These are phyloP conservation scores for Aspergillus sp. DNA, from an alignment of 2,329 filamentous ascomycete genomes.

Conservation along the genomic window DNA sequence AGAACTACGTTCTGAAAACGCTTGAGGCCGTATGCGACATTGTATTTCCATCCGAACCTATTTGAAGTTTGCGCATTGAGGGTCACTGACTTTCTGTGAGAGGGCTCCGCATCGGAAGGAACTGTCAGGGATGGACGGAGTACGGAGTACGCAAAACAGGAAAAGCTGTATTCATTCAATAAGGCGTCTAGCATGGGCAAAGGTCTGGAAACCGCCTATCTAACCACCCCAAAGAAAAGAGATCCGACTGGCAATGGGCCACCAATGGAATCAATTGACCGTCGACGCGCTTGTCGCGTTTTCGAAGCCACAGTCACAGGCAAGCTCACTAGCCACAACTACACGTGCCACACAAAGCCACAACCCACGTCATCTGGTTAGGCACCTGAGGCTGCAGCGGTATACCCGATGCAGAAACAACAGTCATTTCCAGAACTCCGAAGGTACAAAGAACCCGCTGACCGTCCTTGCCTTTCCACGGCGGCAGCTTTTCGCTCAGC, in stretches of 20 bases:
- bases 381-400: constrained; percentile 2
- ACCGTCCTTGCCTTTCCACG: neutral
- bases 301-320: constrained; percentile 17
- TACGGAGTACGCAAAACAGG: neutral
- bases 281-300: constrained; percentile 14
- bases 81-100: neutral
- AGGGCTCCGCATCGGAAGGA: neutral
- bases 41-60: neutral
- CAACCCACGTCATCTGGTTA: constrained; percentile 30
- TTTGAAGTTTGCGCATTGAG: neutral
- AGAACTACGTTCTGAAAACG: constrained; percentile 5
- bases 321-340: neutral
- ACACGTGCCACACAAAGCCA: neutral
- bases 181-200: neutral
- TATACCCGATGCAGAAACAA: neutral
- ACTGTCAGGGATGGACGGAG: neutral
- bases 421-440: neutral
- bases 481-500: neutral
- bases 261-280: neutral
- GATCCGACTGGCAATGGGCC: too few species aligned
- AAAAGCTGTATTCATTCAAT: neutral
- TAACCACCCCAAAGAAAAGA: neutral
- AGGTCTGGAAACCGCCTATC: neutral
- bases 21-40: constrained; percentile 6
- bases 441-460: neutral